Evolutionary conservation across 192 early-diverging fungal genomes (phyloP), one percentile per base, ranked within the genome.

Genomic region (Rhizoclosmatium sp.): DNA sequence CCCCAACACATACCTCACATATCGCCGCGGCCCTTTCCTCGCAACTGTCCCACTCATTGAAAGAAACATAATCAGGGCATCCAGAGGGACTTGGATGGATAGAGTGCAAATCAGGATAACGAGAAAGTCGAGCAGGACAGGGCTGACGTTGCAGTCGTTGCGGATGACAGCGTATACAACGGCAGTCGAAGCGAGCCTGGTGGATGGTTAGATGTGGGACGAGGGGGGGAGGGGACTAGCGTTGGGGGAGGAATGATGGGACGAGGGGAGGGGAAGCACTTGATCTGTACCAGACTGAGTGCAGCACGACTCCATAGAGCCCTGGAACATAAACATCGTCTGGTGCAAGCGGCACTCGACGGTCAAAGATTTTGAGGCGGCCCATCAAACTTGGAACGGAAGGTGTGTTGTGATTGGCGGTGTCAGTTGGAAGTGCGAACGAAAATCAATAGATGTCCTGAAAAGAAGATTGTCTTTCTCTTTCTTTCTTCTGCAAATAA

Each of bases 281-380:
- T 31, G 31, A 31, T 31, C 56, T 46, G 54, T n/a, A 82, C 84
- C 84, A 85, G 42, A 85, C 68, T 21, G 59, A 48, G 65, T 77
- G 64, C 56, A 83, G 56, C 4, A 83, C 4, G 19, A 83, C 23
- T 16, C 48, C 73, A 74, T 82, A 72, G 31, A 46, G 39, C 19
- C 75, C 64, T 4, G 78, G 74, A 14, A 85, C 5, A 48, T 85
- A 85, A 2, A 85, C 69, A 60, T 85, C 84, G 60, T 85, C 84
- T 2, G 74, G 58, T 21, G 84, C 78, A 2, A 85, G 39, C 40
- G 70, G 61, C 9, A 85, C 59, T 14, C 51, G 54, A 23, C 84
- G 74, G 60, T 79, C 62, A 70, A 83, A 85, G 45, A 85, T 45
- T 48, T 74, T 69, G 31, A 82, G 74, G 19, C 84, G 81, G 31